Conservation (phyloP, 768 basidiomycete genomes). For the Crepidotus variabilis region DNA sequence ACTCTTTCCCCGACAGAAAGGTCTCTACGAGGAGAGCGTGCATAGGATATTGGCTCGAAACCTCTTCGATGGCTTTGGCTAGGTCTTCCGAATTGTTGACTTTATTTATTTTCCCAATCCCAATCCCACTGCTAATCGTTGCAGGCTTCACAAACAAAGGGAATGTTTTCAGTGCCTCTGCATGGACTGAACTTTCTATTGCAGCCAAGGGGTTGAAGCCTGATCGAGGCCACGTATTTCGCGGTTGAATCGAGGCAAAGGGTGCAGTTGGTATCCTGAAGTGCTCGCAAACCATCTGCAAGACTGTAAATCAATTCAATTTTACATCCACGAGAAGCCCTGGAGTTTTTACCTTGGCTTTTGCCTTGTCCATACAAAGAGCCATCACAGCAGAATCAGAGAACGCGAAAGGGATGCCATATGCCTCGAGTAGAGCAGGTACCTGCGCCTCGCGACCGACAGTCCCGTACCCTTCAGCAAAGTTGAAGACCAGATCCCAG, state of each 20-base stretch:
- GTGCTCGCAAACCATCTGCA: background rate
- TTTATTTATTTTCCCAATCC: slow-evolving; percentile 17
- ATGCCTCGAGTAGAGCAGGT: slow-evolving; percentile 21
- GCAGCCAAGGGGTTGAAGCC: background rate
- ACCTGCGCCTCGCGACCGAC: slow-evolving; percentile 22
- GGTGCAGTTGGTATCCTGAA: background rate
- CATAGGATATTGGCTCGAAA: slow-evolving; percentile 15
- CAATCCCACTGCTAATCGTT: slow-evolving; percentile 17
- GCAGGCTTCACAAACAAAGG: slow-evolving; percentile 23
- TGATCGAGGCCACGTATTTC: background rate
- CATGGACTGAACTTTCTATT: slow-evolving; percentile 4
- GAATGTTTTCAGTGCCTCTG: slow-evolving; percentile 12
- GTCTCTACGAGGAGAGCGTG: slow-evolving; percentile 19
- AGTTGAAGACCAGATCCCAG: slow-evolving; percentile 24
- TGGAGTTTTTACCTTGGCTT: slow-evolving; percentile 17
- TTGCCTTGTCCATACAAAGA: slow-evolving; percentile 24
- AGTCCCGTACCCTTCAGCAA: slow-evolving; percentile 17
- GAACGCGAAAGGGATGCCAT: slow-evolving; percentile 20
- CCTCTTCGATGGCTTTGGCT: slow-evolving; percentile 6
- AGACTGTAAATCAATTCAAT: background rate
- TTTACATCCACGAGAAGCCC: background rate
- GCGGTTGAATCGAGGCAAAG: background rate
- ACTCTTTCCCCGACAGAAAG: slow-evolving; percentile 21
- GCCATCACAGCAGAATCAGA: slow-evolving; percentile 21
- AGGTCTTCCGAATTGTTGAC: slow-evolving; percentile 12